Evolutionary conservation across 169 alveolate species (phyloP).

Genomic region (Perkinsus olseni): DNA sequence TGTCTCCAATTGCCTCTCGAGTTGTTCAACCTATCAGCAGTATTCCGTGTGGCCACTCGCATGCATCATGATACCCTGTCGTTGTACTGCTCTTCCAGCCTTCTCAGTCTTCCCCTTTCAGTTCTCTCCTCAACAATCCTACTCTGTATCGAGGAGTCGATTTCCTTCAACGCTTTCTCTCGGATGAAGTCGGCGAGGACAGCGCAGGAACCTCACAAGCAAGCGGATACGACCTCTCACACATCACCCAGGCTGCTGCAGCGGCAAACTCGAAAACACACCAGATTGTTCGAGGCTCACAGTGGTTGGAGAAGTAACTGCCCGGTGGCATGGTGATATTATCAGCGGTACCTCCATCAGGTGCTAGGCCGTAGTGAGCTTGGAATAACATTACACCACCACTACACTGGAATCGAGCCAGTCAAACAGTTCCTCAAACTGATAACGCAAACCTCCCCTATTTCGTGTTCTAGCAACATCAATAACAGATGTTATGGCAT

Average conservation of each 20-base stretch:
- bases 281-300: too few relatives aligned
- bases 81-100: background rate
- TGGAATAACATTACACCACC: background rate
- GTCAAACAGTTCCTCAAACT: too few relatives aligned
- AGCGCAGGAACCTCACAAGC: background rate
- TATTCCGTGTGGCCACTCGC: background rate
- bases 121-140: background rate
- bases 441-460: too few relatives aligned
- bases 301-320: background rate
- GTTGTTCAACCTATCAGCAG: background rate
- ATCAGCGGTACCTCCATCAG: background rate
- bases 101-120: background rate
- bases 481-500: too few relatives aligned
- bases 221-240: background rate
- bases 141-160: background rate
- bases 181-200: background rate
- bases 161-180: background rate
- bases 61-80: background rate
- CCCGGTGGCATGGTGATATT: background rate
- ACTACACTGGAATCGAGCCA: too few relatives aligned
- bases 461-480: too few relatives aligned
- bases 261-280: too few relatives aligned
- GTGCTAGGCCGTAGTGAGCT: background rate
- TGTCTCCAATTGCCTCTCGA: background rate
- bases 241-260: too few relatives aligned